Percentiles rank a stretch among this genome's conserved stretches.
Conservation (phyloP, 2,329 filamentous ascomycete genomes). For the Ploettnerulaceae sp. region DNA sequence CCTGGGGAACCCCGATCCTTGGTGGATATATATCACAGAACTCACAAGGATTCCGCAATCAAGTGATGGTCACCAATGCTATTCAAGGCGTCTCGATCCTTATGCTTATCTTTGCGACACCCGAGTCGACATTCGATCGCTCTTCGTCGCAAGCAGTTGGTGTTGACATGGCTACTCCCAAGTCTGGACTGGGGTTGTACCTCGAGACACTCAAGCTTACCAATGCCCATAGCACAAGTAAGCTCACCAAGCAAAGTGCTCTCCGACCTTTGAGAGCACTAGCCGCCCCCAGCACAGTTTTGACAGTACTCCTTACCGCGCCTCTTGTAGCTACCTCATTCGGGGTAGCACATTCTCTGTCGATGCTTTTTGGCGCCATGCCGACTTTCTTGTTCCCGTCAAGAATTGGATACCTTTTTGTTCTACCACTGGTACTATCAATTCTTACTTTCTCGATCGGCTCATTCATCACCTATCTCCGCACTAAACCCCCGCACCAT, state of each 20-base stretch:
- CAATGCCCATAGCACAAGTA: conserved; percentile 13
- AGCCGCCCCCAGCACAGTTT: conserved; percentile 44
- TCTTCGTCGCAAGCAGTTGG: conserved; percentile 16
- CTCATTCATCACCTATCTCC: conserved; percentile 11
- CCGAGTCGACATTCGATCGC: conserved; percentile 50
- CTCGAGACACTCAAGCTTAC: conserved; percentile 18
- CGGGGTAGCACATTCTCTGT: conserved; percentile 42
- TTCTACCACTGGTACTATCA: conserved; percentile 28
- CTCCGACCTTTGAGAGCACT: conserved; percentile 41
- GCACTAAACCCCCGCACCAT: conserved; percentile 10
- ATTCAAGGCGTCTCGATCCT: conserved; percentile 45
- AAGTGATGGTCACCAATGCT: conserved; percentile 47
- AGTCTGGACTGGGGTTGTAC: conserved; percentile 17
- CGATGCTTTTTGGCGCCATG: conserved; percentile 42
- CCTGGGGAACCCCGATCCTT: conserved; percentile 50
- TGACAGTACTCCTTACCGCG: conserved; percentile 43
- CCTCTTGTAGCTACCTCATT: conserved; percentile 45
- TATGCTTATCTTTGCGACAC: conserved; percentile 43
- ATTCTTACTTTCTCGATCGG: conserved; percentile 17
- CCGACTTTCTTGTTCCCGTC: conserved; percentile 40
- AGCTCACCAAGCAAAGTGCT: conserved; percentile 32
- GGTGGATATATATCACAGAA: conserved; percentile 45
- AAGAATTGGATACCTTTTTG: conserved; percentile 40
- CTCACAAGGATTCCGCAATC: conserved; percentile 40
- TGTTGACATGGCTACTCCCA: neutral